phyloP scores from a whole-genome alignment of 495 filamentous ascomycete genomes.

The Xylaria sp. region DNA sequence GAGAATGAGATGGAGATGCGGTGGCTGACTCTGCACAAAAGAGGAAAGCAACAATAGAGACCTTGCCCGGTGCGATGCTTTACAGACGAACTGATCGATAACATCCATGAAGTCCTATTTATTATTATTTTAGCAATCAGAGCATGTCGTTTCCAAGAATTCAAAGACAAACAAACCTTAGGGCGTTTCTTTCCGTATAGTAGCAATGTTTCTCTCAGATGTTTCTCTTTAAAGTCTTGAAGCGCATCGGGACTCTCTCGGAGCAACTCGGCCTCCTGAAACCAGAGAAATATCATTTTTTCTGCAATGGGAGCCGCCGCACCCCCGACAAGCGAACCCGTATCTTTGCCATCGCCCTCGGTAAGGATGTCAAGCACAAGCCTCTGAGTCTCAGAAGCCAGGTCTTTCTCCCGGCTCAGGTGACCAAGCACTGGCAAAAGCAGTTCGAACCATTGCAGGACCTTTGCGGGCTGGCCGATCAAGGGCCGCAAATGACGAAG shows the following conservation, averaged over 20 bases:
- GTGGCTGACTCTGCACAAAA: constrained; percentile 71
- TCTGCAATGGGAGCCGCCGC: constrained; percentile 56
- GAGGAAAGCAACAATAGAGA: constrained; percentile 65
- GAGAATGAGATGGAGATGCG: constrained; percentile 72
- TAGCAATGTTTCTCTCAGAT: constrained; percentile 60
- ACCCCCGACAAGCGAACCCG: constrained; percentile 46
- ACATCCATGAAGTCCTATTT: constrained; percentile 66
- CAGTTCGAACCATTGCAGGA: constrained; percentile 71
- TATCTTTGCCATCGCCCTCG: constrained; percentile 61
- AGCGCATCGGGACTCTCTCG: constrained; percentile 48
- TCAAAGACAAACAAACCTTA: constrained; percentile 54
- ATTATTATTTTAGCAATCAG: constrained; percentile 31
- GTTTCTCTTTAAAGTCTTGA: constrained; percentile 61
- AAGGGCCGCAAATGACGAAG: constrained; percentile 65
- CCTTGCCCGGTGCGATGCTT: constrained; percentile 63
- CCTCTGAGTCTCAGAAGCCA: constrained; percentile 63
- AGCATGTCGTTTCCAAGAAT: neutral
- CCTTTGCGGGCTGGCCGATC: constrained; percentile 58
- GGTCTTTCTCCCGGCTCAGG: constrained; percentile 62
- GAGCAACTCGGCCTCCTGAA: constrained; percentile 57
- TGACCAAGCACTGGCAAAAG: constrained; percentile 65
- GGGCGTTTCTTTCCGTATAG: constrained; percentile 70
- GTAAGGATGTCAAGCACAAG: constrained; percentile 64
- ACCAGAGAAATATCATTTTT: constrained; percentile 65
- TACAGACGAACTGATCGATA: constrained; percentile 65